Conservation (phyloP, 768 basidiomycete genomes). For the Boletus rufocinnamomeus region DNA sequence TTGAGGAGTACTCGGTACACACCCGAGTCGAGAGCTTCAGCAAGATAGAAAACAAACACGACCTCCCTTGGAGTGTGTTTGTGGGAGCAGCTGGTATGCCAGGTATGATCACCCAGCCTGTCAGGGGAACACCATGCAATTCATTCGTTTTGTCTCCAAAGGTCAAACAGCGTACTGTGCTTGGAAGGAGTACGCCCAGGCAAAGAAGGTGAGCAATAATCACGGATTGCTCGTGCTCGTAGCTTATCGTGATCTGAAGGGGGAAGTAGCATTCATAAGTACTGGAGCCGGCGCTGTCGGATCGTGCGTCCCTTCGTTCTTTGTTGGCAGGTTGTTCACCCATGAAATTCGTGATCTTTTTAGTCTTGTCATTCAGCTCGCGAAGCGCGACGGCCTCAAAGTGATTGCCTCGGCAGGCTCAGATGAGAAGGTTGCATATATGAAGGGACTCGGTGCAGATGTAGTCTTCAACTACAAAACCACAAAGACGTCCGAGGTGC, state of each 20-base stretch:
- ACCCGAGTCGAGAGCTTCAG: neutral
- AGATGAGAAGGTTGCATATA: constrained; percentile 68
- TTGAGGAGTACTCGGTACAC: constrained; percentile 21
- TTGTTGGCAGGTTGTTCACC: neutral
- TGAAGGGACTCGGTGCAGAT: constrained; percentile 62
- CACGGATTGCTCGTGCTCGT: too few species aligned
- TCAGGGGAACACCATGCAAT: constrained; percentile 1
- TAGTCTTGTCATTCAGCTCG: constrained; percentile 51
- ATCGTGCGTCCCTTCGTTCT: constrained; percentile 41
- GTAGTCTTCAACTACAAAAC: constrained; percentile 77
- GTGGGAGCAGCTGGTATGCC: constrained; percentile 37
- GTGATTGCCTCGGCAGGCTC: constrained; percentile 73
- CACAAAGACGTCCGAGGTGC: constrained; percentile 48
- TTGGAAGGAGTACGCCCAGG: constrained; percentile 22
- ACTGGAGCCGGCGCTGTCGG: constrained; percentile 55
- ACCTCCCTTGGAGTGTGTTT: constrained; percentile 34
- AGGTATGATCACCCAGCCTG: constrained; percentile 13
- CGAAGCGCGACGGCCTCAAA: constrained; percentile 52
- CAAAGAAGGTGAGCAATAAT: constrained; percentile 25
- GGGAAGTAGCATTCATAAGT: constrained; percentile 51
- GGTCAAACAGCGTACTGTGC: constrained; percentile 30
- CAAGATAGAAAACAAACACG: constrained; percentile 30
- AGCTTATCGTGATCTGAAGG: constrained; percentile 29
- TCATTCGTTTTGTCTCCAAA: neutral
- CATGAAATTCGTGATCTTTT: neutral